Conservation (phyloP, 192 early-diverging fungal species). For the Chytriomyces sp. region DNA sequence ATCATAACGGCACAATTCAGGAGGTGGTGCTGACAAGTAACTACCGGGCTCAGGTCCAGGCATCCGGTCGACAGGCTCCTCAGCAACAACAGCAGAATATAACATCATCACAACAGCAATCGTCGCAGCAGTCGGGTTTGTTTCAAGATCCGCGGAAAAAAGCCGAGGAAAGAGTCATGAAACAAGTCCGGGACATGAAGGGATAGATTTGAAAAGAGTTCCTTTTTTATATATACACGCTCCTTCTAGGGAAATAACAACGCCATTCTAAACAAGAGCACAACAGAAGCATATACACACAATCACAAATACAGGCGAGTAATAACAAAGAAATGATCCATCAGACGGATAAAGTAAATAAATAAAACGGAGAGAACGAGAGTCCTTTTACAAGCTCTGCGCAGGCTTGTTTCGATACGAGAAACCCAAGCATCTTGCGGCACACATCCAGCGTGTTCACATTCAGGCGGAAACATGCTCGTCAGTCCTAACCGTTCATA, state of each 20-base stretch:
- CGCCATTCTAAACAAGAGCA: too few species aligned
- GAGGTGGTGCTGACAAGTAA: slow-evolving; percentile 13
- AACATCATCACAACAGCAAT: neutral
- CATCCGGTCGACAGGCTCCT: neutral
- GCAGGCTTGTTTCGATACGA: too few species aligned
- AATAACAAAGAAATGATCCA: neutral
- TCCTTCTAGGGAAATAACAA: too few species aligned
- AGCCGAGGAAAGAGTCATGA: slow-evolving; percentile 38
- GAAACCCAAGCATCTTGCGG: too few species aligned
- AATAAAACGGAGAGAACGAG: too few species aligned
- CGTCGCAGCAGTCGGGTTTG: neutral
- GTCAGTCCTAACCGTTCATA: slow-evolving; percentile 6
- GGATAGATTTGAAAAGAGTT: neutral
- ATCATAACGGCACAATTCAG: slow-evolving; percentile 31
- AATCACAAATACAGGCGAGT: neutral
- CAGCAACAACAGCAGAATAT: slow-evolving; percentile 10
- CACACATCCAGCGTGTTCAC: neutral
- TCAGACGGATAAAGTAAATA: too few species aligned
- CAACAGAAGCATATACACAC: too few species aligned
- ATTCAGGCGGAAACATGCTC: slow-evolving; percentile 17
- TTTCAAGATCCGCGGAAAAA: slow-evolving; percentile 39
- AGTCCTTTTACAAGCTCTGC: too few species aligned
- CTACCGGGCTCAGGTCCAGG: neutral
- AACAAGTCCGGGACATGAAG: slow-evolving; percentile 37
- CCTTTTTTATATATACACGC: too few species aligned